Evolutionary conservation across 1,284 basidiomycete genomes (phyloP).

Genomic region (Leccinum fallax): DNA sequence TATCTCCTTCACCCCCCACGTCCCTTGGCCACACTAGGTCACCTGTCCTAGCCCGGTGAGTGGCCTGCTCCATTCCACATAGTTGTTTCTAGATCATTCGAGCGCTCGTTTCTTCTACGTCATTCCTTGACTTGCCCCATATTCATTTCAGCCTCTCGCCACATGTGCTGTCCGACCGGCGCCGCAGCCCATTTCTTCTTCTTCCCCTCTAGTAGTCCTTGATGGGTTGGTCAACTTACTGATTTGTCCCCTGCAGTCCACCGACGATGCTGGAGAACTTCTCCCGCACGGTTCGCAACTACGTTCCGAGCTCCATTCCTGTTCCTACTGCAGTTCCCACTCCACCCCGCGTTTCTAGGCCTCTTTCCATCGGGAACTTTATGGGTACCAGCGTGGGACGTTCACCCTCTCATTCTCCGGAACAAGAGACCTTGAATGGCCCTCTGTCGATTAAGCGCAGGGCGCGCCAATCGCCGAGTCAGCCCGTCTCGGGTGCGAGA

Average conservation of each 20-base stretch:
- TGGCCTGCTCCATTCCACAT: background rate
- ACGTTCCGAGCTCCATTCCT: slow-evolving; percentile 55
- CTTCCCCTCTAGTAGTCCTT: background rate
- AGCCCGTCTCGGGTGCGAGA: slow-evolving; percentile 10
- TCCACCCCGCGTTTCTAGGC: slow-evolving; percentile 52
- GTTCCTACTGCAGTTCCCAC: slow-evolving; percentile 49
- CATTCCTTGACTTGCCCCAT: slow-evolving; percentile 9
- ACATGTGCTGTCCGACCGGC: slow-evolving; percentile 21
- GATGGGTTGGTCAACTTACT: slow-evolving; percentile 13
- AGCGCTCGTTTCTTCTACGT: slow-evolving; percentile 10
- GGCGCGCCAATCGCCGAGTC: slow-evolving; percentile 10
- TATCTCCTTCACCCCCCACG: slow-evolving; percentile 19
- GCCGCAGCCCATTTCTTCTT: background rate
- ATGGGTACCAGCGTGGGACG: slow-evolving; percentile 28
- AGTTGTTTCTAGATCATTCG: slow-evolving; percentile 5
- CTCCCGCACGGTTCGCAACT: slow-evolving; percentile 52
- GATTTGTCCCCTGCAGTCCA: slow-evolving; percentile 38
- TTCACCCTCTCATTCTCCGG: slow-evolving; percentile 17
- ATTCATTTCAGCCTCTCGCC: slow-evolving; percentile 18
- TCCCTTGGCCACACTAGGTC: slow-evolving; percentile 34
- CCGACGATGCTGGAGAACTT: slow-evolving; percentile 52
- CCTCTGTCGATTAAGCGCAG: slow-evolving; percentile 12
- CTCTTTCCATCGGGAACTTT: slow-evolving; percentile 51
- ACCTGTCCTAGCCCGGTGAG: slow-evolving; percentile 36
- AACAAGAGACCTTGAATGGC: slow-evolving; percentile 8